Evolutionary conservation across 2,329 filamentous ascomycete species (phyloP), one percentile per base, ranked within the genome.

Genomic region (Colletotrichum sp.): DNA sequence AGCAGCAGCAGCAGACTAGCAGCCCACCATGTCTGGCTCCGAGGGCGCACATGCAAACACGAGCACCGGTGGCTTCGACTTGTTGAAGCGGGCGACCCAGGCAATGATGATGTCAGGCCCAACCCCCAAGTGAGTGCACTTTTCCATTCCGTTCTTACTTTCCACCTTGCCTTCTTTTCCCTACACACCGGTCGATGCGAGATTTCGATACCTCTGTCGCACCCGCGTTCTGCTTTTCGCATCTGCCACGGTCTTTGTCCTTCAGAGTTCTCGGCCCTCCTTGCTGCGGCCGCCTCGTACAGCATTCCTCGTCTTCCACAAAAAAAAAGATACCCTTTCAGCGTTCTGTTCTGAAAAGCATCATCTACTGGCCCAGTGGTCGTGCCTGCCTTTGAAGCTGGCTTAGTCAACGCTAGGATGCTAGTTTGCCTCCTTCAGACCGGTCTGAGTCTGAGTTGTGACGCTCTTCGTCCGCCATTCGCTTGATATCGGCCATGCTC

Each of bases 91-190:
- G 82, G 91, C 91, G 77, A 92, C 91, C n/a, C 90, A 92, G 80
- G 89, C 88, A 79, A 90, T 92, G 88, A 91, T 92, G 89, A 89
- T 89, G 86, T 91, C 90, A 84, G 92, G 86, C 52, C 68, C 76
- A 63, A 77, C 64, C 57, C 68, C 75, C 19, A 78, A 67, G 77
- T 78, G 63, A 64, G 77, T 71, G 52, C 60, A 59, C 34, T 68
- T 78, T 80, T 79, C 78, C 77, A 59, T 59, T 28, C 55, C 55
- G 30, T 61, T 32, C 19, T 22, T 52, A 52, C 30, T 32, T 61
- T 55, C 65, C 77, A 74, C 78, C 68, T 78, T 78, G 77, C 60
- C 69, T 30, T 65, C 28, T 19, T 27, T 57, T 71, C 39, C 32
- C 16, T 52, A 27, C 48, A 27, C 25, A 59, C 48, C 25, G 22